These are phyloP conservation scores for Sporothrix pallida DNA, from an alignment of 2,329 filamentous ascomycete species.

Conservation along the genomic window DNA sequence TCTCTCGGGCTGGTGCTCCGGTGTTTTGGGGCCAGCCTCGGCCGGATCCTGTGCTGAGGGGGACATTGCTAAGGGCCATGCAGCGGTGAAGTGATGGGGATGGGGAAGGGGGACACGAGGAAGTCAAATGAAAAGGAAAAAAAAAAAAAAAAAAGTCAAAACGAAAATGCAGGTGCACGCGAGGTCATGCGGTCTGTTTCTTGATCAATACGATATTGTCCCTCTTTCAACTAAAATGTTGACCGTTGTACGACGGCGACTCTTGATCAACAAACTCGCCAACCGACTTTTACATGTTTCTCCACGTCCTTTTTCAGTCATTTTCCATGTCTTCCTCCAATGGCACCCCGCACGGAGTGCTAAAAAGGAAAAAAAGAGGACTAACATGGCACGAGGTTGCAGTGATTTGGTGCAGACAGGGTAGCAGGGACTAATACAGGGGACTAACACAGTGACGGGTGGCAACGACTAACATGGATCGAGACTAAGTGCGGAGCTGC, in stretches of 20 bases:
- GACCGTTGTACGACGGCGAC: too few relatives aligned
- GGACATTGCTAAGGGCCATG: neutral
- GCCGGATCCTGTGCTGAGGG: neutral
- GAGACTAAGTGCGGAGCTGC: conserved; percentile 9
- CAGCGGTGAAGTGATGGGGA: neutral
- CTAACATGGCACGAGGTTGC: neutral
- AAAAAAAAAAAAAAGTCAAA: neutral
- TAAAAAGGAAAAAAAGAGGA: neutral
- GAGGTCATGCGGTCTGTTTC: neutral
- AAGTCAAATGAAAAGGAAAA: neutral
- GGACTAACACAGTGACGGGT: neutral
- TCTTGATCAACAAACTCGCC: too few relatives aligned
- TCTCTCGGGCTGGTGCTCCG: neutral
- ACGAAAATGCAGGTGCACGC: neutral
- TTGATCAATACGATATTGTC: neutral
- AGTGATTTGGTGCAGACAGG: neutral
- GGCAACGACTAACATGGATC: conserved; percentile 20
- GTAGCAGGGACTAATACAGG: too few relatives aligned
- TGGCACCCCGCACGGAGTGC: conserved; percentile 20
- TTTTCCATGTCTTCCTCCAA: neutral
- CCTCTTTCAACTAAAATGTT: too few relatives aligned
- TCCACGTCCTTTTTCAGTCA: neutral
- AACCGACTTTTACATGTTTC: too few relatives aligned
- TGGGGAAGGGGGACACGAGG: neutral
- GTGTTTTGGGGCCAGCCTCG: neutral